Conservation (phyloP, 169 alveolate species). For the Cryptosporidium canis region DNA sequence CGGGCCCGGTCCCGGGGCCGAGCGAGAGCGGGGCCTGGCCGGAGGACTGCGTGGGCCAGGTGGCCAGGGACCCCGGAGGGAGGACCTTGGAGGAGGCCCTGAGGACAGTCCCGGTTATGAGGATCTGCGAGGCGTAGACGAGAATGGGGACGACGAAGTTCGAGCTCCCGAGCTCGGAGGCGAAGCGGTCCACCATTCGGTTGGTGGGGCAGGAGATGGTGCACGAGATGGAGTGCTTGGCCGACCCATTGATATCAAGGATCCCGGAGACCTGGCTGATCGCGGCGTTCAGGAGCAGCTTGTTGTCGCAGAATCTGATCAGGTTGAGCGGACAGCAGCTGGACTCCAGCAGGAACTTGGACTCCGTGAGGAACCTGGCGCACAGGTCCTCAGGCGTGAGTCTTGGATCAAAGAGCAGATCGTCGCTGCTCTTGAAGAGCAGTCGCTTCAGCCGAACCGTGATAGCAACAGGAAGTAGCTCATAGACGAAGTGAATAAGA, state of each 20-base stretch:
- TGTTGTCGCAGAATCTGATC: constrained; percentile 48
- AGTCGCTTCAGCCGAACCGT: constrained; percentile 29
- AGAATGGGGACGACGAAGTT: constrained; percentile 39
- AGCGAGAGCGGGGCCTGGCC: not conserved
- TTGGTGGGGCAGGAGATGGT: constrained; percentile 34
- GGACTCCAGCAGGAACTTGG: constrained; percentile 45
- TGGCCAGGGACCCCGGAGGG: not conserved
- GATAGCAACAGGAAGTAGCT: constrained; percentile 39
- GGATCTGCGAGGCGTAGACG: constrained; percentile 10
- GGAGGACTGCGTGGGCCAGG: not conserved
- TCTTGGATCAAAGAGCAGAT: constrained; percentile 44
- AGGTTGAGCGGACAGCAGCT: constrained; percentile 57
- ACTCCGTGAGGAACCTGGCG: constrained; percentile 52
- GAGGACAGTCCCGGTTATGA: not conserved
- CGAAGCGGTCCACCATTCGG: constrained; percentile 19
- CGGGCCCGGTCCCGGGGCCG: not conserved
- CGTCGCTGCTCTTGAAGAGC: constrained; percentile 24
- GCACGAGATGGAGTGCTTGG: not conserved
- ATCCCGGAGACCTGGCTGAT: constrained; percentile 27
- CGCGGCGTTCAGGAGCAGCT: constrained; percentile 47
- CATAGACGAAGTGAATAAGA: constrained; percentile 38
- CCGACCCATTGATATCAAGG: constrained; percentile 13
- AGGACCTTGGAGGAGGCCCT: not conserved
- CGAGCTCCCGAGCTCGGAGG: constrained; percentile 30
- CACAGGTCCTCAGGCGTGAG: constrained; percentile 63